Evolutionary conservation across 2,329 filamentous ascomycete species (phyloP), one percentile per base, ranked within the genome.

Genomic region (Allantophomopsis lycopodina): DNA sequence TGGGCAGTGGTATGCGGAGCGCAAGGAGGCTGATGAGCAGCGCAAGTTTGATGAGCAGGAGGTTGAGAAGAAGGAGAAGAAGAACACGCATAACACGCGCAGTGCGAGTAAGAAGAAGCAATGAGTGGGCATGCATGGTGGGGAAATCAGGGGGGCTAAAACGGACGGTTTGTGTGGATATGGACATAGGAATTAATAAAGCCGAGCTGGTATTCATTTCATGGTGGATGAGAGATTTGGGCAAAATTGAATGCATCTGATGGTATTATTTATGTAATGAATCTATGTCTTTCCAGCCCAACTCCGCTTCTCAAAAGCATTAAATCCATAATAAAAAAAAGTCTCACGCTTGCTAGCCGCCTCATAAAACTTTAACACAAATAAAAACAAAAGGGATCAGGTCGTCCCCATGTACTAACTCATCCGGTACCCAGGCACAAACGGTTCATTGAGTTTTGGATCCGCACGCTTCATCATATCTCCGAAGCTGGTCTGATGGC

Each of bases 1-100:
- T 15, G 91, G 91, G 10, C 86, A 96, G 71, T 96, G 89, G 91
- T 98, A 98, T 64, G 91, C 91, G 18, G 88, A 96, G 71, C 73
- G 84, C 56, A 93, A 93, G 65, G 88, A 96, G 61, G 71, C 71
- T 54, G 82, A 88, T 57, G 88, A 95, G 60, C 69, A 73, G 41
- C 76, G 74, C 54, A 72, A 76, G 56, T 69, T 80, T 46, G 73
- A 78, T 49, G 62, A 67, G 59, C 66, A 64, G 46, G 57, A 62
- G 41, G 60, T 61, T 44, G 66, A 63, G 53, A 68, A 68, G 60
- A 62, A 60, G 51, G 58, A 50, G 36, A 52, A 58, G 42, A 59
- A 58, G 39, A 54, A 57, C 41, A 49, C 50, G 42, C 59, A 57
- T 52, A 49, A 38, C 11, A 53, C 52, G 13, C 50, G 51, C 43